A percentile compares a stretch with the other conserved stretches of the same genome.
Evolutionary conservation across 2,329 filamentous ascomycete species (phyloP).

Genomic region (Paramyrothecium sp.): DNA sequence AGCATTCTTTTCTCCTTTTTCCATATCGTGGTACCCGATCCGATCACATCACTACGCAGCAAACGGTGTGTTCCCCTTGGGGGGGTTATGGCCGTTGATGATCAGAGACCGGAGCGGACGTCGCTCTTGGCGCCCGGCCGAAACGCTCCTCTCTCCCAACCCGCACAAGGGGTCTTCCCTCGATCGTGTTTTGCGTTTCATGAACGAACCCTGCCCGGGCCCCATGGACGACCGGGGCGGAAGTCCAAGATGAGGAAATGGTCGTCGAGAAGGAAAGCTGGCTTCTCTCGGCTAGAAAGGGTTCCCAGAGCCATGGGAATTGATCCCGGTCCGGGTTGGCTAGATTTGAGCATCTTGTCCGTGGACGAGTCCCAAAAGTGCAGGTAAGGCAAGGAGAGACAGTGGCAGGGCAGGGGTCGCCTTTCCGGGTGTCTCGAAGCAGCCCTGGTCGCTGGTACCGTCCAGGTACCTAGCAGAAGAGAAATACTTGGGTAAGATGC

Average conservation of each 20-base stretch:
- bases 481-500: too few species aligned
- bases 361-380: not conserved
- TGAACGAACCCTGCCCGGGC: too few species aligned
- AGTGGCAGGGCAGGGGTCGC: not conserved
- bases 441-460: too few species aligned
- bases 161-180: too few species aligned
- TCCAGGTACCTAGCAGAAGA: too few species aligned
- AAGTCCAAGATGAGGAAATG: too few species aligned
- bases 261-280: not conserved
- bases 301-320: not conserved
- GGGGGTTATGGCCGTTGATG: not conserved
- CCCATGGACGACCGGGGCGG: too few species aligned
- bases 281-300: not conserved
- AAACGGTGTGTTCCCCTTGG: not conserved
- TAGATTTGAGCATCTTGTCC: not conserved
- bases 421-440: too few species aligned
- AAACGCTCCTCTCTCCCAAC: not conserved
- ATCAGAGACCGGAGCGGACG: not conserved
- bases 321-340: not conserved
- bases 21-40: too few species aligned
- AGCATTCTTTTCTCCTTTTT: not conserved
- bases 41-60: too few species aligned
- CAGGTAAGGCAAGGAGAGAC: not conserved
- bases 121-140: not conserved
- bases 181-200: too few species aligned